Evolutionary conservation across 2,329 filamentous ascomycete genomes (phyloP).

Genomic region (Curvularia eragrostidis): DNA sequence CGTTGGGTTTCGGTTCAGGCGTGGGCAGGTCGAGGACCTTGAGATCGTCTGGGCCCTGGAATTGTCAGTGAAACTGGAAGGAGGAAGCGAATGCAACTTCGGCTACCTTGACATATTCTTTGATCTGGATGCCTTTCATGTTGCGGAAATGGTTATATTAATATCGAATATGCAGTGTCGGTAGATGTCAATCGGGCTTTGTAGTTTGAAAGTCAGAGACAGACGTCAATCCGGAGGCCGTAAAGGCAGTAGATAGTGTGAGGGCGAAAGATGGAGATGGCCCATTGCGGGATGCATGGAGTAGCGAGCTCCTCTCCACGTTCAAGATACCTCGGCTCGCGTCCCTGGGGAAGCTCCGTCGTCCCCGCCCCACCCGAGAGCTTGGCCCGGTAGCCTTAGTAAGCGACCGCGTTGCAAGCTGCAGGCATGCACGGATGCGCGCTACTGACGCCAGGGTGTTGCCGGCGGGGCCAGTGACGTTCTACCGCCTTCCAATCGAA

Average conservation of each 20-base stretch:
- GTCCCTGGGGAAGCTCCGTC: slow-evolving; percentile 8
- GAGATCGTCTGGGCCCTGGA: slow-evolving; percentile 78
- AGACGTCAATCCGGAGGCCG: background rate
- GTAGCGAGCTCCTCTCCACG: slow-evolving; percentile 9
- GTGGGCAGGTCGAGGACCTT: slow-evolving; percentile 76
- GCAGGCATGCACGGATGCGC: slow-evolving; percentile 14
- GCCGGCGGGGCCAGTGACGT: slow-evolving; percentile 26
- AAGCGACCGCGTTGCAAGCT: slow-evolving; percentile 11
- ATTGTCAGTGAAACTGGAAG: slow-evolving; percentile 11
- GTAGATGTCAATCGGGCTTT: background rate
- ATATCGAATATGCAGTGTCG: background rate
- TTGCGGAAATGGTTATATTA: slow-evolving; percentile 2
- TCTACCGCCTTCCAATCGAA: slow-evolving; percentile 40
- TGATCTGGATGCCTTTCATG: slow-evolving; percentile 79
- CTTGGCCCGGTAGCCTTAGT: slow-evolving; percentile 9
- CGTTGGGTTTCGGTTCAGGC: slow-evolving; percentile 70
- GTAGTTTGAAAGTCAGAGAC: too few relatives aligned
- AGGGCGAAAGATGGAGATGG: background rate
- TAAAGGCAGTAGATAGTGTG: background rate
- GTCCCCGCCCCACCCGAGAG: slow-evolving; percentile 8
- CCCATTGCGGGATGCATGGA: slow-evolving; percentile 10
- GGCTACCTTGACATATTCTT: slow-evolving; percentile 74
- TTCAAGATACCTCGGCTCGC: slow-evolving; percentile 19
- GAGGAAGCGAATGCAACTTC: slow-evolving; percentile 9
- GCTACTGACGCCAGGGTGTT: slow-evolving; percentile 24